phyloP scores from a whole-genome alignment of 2,329 filamentous ascomycete genomes.

The Torrubiellomyces zombiae region DNA sequence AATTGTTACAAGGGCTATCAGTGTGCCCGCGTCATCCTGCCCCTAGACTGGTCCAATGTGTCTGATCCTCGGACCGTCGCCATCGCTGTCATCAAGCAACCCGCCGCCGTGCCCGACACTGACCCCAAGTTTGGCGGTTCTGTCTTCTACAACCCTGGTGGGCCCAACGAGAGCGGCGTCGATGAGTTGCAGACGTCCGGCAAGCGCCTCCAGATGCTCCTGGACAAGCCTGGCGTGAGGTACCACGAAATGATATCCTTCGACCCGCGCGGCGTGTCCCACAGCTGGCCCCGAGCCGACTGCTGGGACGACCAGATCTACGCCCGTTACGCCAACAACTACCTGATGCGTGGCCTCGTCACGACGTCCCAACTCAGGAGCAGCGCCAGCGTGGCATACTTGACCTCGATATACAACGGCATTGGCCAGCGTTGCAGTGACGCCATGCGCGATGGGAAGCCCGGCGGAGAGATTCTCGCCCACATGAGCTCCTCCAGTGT shows the following conservation, averaged over 20 bases:
- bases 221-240: slow-evolving; percentile 11
- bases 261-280: slow-evolving; percentile 25
- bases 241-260: slow-evolving; percentile 26
- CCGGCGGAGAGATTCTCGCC: slow-evolving; percentile 12
- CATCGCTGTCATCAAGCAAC: slow-evolving; percentile 24
- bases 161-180: slow-evolving; percentile 25
- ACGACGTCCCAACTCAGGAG: slow-evolving; percentile 8
- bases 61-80: slow-evolving; percentile 14
- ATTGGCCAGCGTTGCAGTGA: slow-evolving; percentile 13
- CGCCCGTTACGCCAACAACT: slow-evolving; percentile 12
- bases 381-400: slow-evolving; percentile 9
- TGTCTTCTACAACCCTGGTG: slow-evolving; percentile 27
- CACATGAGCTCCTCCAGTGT: slow-evolving; percentile 21
- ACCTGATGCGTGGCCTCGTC: slow-evolving; percentile 17
- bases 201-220: slow-evolving; percentile 11
- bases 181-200: slow-evolving; percentile 10
- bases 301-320: slow-evolving; percentile 18
- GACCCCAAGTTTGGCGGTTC: slow-evolving; percentile 24
- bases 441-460: slow-evolving; percentile 2
- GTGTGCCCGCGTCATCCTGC: slow-evolving; percentile 25
- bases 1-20: slow-evolving; percentile 20
- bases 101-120: slow-evolving; percentile 19
- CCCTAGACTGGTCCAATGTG: slow-evolving; percentile 23
- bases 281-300: slow-evolving; percentile 19
- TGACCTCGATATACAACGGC: slow-evolving; percentile 10